Evolutionary conservation across 2,329 filamentous ascomycete species (phyloP), one percentile per base, ranked within the genome.

Genomic region (Fusarium sp.): DNA sequence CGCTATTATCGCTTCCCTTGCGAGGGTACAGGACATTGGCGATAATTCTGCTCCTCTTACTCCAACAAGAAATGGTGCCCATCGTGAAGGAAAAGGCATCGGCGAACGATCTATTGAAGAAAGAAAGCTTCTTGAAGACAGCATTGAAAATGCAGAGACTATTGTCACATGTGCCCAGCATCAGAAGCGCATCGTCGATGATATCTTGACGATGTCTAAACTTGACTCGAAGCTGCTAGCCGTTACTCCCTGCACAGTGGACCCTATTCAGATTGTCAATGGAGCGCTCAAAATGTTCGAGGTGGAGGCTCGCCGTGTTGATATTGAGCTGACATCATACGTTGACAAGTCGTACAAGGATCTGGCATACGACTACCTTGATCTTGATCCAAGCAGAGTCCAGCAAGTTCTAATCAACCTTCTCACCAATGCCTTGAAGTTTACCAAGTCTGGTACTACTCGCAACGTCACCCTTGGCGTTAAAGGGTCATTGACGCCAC

Each of bases 401-500:
- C 86, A 92, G 53, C 92, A 95, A 77, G 90, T 94, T 1, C 82
- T 94, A 6, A 93, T 95, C 77, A 95, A 95, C 72, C 84, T 95
- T 2, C 86, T 92, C 11, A 93, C 91, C 10, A 95, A 95, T 73
- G 91, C 92, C 0, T 90, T 95, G 77, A 95, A 95, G 74, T 95
- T 94, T 75, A 95, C 93, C 2, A 89, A 89, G 37, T 84, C 84
- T 0, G 87, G 90, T 19, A 83, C 84, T 18, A 86, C 82, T 14
- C 85, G 89, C 10, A 86, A 87, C 43, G 84, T 89, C 34, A 80
- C 79, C 2, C 81, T 88, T 4, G 79, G 77, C 31, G 77, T 89
- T 48, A 83, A 83, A 46, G 84, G 82, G 11, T 84, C 79, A 23
- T 77, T 72, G 31, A 73, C 75, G 19, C 77, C 77, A 23, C 84